Base-by-base conservation (phyloP, 495 filamentous ascomycete genomes). In the Talaromyces ruber region DNA sequence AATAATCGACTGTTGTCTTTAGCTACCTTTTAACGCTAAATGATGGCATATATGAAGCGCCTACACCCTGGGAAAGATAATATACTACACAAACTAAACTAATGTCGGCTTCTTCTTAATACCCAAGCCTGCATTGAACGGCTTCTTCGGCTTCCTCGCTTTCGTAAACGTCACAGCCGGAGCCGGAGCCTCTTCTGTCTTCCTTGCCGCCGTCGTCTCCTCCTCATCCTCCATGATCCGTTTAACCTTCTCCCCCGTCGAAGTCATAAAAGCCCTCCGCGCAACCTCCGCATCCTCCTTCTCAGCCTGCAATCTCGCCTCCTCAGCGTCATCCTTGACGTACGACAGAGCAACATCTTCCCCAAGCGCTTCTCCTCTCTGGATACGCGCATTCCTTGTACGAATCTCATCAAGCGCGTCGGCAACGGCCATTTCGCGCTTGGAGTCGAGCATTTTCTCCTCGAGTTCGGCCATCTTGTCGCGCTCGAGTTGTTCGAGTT, bases 361-460 rank as follows among this genome's bases (percentile, higher is more conserved):
- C 7, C 77, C 75, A 70, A 78, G 53, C 2, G 85, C 86, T 63
- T 83, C 79, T 59, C 88, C 87, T 66, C 88, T 80, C 74, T 93
- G 89, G 26, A 92, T 82, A 65, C 91, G 81, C 18, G 94, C 95
- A 78, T 98, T 99, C 65, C 93, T 74, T 43, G 86, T 91, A 62
- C 94, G 79, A 53, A 98, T 97, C 76, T 98, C 92, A 74, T 99
- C 95, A 64, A 99, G 75, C 30, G 91, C 91, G 78, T 99, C 95
- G 37, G 95, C 95, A 66, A 98, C 89, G 54, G 87, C 89, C 95
- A 99, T 98, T 77, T 98, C 95, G 60, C 88, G 79, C 79, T 94
- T 96, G n/a, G 92, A 91, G 72, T 99, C 95, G 28, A 86, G 75
- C 61, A 92, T 96, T 74, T 93, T 93, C 59, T 84, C 82, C 72